These are phyloP conservation scores for Vanrija humicola DNA, from an alignment of 1,284 basidiomycete genomes.

Conservation along the genomic window DNA sequence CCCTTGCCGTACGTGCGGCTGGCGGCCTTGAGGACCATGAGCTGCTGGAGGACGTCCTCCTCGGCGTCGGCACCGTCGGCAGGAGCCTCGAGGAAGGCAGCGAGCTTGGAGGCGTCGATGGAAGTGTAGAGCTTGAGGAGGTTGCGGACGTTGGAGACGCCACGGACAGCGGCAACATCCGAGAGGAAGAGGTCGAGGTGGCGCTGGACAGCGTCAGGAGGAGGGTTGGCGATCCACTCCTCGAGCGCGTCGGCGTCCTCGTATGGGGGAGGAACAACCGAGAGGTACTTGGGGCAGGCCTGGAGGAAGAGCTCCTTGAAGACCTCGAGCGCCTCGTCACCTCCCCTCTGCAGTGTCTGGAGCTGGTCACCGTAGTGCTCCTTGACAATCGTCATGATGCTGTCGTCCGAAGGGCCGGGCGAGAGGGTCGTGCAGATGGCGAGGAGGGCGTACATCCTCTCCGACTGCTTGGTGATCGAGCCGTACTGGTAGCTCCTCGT, in stretches of 20 bases:
- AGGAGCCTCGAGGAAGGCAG: conserved; percentile 65
- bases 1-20: conserved; percentile 61
- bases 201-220: conserved; percentile 73
- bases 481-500: conserved; percentile 95
- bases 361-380: conserved; percentile 92
- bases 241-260: conserved; percentile 70
- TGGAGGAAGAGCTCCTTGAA: conserved; percentile 94
- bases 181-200: conserved; percentile 76
- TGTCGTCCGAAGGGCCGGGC: conserved; percentile 86
- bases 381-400: conserved; percentile 86
- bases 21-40: conserved; percentile 93
- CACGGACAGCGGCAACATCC: conserved; percentile 69
- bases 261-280: conserved; percentile 88
- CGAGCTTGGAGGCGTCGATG: conserved; percentile 84
- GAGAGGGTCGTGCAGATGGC: conserved; percentile 90
- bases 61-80: conserved; percentile 51
- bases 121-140: conserved; percentile 95
- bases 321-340: conserved; percentile 66
- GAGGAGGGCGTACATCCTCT: conserved; percentile 94
- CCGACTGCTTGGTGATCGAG: conserved; percentile 96
- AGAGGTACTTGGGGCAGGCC: conserved; percentile 95
- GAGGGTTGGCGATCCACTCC: conserved; percentile 54
- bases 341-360: conserved; percentile 69
- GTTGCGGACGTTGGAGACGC: conserved; percentile 79
- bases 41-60: conserved; percentile 89